Base-by-base conservation (phyloP, 2,329 filamentous ascomycete species). In the Fusarium napiforme region DNA sequence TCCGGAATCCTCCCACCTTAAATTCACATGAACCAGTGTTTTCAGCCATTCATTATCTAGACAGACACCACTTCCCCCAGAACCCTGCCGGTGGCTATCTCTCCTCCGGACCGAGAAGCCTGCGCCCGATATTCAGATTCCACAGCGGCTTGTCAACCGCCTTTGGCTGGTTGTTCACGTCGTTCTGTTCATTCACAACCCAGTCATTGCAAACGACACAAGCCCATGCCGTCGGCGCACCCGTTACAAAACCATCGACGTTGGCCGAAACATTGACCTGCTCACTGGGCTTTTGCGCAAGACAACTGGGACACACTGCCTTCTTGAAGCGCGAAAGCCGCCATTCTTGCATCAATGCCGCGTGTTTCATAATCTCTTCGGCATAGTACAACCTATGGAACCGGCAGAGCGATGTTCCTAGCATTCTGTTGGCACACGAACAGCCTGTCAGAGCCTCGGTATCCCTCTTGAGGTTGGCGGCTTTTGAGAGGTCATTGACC, bases 381-480 rank as follows among this genome's bases (percentile, higher is more conserved):
- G 78, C 69, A 62, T 80, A 78, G 36, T 75, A 57, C 11, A 80
- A 58, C 1, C 84, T 79, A 68, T 85, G 84, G 23, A 76, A 71
- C 36, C 47, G 71, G 76, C 84, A 85, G 9, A 85, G 72, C 7
- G 72, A 71, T 8, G 75, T 72, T 18, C 60, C 71, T 21, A 83
- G 55, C 4, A 85, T 59, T 65, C 84, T 85, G 36, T 67, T 52
- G 8, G 71, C 80, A 72, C 84, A 85, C 9, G 71, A 37, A 70
- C 84, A 85, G 3, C 84, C 84, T 15, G 83, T 84, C 5, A 80
- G 43, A 7, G 77, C 73, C 46, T 72, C 64, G 26, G 57, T 46
- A 12, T 46, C 36, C 10, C 37, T 61, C n/a, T 40, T 39, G 42
- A 72, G 76, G 32, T 67, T 47, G 34, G 72, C 47, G 28, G 43